Base-by-base conservation (phyloP, 148 eudicot species). In the Vaccinium darrowii region DNA sequence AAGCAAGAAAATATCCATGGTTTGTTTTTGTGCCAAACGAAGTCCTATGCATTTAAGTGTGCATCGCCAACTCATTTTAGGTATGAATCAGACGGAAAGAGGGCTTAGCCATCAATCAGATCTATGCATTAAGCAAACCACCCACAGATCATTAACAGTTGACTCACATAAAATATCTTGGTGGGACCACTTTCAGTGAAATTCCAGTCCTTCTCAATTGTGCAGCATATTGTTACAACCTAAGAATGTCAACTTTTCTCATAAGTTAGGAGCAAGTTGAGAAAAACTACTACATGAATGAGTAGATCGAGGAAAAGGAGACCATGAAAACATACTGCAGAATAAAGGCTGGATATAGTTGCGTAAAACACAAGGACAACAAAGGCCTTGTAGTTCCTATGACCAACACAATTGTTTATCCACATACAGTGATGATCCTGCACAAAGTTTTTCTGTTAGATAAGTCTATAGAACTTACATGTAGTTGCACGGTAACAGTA, bases 341-440 rank as follows among this genome's bases (percentile, higher is more conserved):
- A 92, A 85, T 93, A 89, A 47, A 84, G 80, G 88, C 90, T 76
- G 53, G 91, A 88, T 47, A 84, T 62, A 81, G 91, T 82, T 82
- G 93, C 92, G 86, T 93, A 92, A 30, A 91, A 54, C 58, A 93
- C 86, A 72, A 93, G 88, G 76, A 88, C 80, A 83, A 92, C 69
- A 87, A 88, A 93, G 52, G 94, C 88, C 88, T 93, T 93, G 84
- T 93, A 91, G 83, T 93, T 93, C 85, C 88, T 88, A 19, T 87
- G 91, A 69, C 95, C 95, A 76, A 93, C 94, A 87, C 95, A 93
- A 86, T 92, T 93, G 71, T 93, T 93, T 84, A 93, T 89, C 95
- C 95, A 93, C 71, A 86, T 50, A 84, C 95, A 93, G 57, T 93
- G 95, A 88, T 93, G 95, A 89, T 93, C 95, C 95, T 93, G 90